phyloP scores from a whole-genome alignment of 306 rosid genomes.

The Alnus glutinosa region DNA sequence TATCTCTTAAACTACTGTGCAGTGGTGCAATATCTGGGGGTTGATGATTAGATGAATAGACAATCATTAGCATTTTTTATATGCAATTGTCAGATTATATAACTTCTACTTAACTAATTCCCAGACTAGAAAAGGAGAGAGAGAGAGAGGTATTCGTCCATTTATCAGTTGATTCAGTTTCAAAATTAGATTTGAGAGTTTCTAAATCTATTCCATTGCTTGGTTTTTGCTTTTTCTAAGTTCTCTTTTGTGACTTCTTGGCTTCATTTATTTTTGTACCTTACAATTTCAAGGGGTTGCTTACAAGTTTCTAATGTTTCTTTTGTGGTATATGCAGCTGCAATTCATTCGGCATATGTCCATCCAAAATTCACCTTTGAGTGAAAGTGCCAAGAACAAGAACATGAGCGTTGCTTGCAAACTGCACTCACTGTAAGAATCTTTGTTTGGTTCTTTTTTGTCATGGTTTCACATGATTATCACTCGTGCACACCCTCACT shows the following conservation, averaged over 20 bases:
- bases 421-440: conserved; percentile 31
- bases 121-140: not conserved
- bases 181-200: not conserved
- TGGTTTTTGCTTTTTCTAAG: not conserved
- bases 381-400: conserved; percentile 30
- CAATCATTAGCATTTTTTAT: no score
- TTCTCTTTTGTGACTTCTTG: not conserved
- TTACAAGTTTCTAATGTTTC: conserved; percentile 3
- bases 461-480: not conserved
- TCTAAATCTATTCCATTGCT: not conserved
- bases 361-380: conserved; percentile 39
- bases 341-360: conserved; percentile 53
- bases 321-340: conserved; percentile 39
- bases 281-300: not conserved
- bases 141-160: not conserved
- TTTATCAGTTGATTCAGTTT: not conserved
- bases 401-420: conserved; percentile 15
- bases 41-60: no score
- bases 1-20: no score
- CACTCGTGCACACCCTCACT: not conserved
- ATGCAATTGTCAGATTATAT: not conserved
- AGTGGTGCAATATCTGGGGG: no score
- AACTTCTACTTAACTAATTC: not conserved
- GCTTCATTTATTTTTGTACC: not conserved
- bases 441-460: conserved; percentile 2